These are phyloP conservation scores for Neurospora crassa DNA, from an alignment of 2,329 filamentous ascomycete species.

Conservation along the genomic window DNA sequence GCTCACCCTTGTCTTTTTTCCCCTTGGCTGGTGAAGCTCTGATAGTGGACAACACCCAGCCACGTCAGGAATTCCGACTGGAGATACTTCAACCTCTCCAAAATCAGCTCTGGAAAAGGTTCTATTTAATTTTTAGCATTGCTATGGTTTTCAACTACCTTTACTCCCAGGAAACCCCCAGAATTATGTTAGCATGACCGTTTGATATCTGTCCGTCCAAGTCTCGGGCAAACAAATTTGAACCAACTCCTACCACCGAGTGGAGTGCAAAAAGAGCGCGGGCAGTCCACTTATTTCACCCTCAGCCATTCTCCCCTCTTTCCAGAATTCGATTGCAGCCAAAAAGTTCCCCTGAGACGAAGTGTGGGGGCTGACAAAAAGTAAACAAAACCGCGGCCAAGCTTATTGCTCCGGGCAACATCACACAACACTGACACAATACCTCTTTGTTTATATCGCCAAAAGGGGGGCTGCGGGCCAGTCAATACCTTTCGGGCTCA, in stretches of 20 bases:
- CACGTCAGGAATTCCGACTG: background rate
- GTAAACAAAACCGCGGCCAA: background rate
- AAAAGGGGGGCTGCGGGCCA: background rate
- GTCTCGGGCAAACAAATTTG: constrained; percentile 15
- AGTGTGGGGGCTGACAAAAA: background rate
- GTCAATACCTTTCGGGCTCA: background rate
- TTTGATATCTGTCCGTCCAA: background rate
- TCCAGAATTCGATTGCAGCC: background rate
- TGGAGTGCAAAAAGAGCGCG: background rate
- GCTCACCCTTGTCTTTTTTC: background rate
- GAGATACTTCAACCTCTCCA: background rate
- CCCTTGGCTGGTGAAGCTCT: constrained; percentile 13
- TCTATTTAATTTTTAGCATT: background rate
- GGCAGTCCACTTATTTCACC: background rate
- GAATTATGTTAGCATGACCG: too few relatives aligned
- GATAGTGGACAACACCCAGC: constrained; percentile 18
- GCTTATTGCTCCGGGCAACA: background rate
- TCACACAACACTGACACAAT: background rate
- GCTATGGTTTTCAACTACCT: background rate
- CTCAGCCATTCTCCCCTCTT: background rate
- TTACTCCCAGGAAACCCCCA: background rate
- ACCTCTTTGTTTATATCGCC: background rate
- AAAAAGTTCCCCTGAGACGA: background rate
- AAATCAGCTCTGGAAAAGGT: background rate
- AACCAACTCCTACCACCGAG: constrained; percentile 11